Evolutionary conservation across 228 moss, liverwort and hornwort genomes (phyloP), one percentile per base, ranked within the genome.

Genomic region (Sphagnum magellanicum): DNA sequence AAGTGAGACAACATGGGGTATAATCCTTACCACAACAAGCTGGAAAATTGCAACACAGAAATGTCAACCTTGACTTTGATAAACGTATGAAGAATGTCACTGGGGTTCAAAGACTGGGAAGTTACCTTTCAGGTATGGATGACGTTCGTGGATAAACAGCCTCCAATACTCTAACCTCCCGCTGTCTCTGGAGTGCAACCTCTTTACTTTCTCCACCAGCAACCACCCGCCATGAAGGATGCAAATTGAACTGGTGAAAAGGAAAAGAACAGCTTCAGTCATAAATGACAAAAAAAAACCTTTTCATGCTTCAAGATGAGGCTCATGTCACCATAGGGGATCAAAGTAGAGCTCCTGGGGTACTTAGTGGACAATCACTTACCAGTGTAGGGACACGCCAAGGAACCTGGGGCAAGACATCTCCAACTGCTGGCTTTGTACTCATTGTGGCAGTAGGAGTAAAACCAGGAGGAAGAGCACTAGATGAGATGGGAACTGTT

Each of bases 131-230:
- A 67, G 98, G 98, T 74, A 98, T 92, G 55, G 94, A 82, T 14
- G 98, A 92, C 55, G 92, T 91, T 59, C 98, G 91, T 60, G 98
- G 98, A 60, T 98, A 98, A 50, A 98, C 98, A 77, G 98, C 98
- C 73, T 94, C 94, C 63, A 98, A 82, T 61, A 90, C 84, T 61
- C 98, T 83, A 59, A 87, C 82, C 79, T 94, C 91, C 53, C 98
- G 87, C 61, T 89, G 82, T 72, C 62, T 89, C 78, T 98, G 98
- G 63, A 80, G 65, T 4, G 64, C 73, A 10, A 83, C 81, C 72
- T 98, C 98, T 66, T 76, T 64, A 68, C 98, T 98, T 3, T 81
- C 87, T 74, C 74, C 87, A 62, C 98, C 98, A 73, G 98, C 90
- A 85, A 85, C 81, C 6, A 98, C 91, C 63, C 78, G 82, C 98